Evolutionary conservation across 257 asterid species (phyloP).

Genomic region (Solanum bukasovii): DNA sequence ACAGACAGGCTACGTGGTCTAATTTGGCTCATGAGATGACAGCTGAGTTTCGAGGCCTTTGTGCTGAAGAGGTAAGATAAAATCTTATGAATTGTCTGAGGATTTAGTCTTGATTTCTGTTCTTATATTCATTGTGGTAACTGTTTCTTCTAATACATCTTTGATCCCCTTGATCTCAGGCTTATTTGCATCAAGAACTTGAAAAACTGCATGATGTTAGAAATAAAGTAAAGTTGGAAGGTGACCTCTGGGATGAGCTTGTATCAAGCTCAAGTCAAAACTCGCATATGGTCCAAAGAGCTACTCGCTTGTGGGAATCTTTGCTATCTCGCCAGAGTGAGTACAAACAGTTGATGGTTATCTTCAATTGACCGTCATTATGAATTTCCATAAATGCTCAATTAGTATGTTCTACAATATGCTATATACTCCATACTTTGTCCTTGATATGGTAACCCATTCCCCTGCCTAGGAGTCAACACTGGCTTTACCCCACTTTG

Average conservation of each 20-base stretch:
- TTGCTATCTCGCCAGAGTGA: constrained; percentile 90
- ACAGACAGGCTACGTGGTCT: constrained; percentile 91
- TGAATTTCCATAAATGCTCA: background rate
- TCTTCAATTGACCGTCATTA: background rate
- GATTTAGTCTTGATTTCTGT: background rate
- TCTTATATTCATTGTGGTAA: constrained; percentile 1
- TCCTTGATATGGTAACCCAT: background rate
- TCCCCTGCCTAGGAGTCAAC: background rate
- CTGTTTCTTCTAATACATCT: background rate
- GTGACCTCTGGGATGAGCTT: constrained; percentile 96
- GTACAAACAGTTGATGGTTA: constrained; percentile 8
- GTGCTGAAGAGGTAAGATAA: constrained; percentile 88
- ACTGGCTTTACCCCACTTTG: background rate
- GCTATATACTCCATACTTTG: background rate
- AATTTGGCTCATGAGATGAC: constrained; percentile 99
- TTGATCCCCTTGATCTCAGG: constrained; percentile 38
- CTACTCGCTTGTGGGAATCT: constrained; percentile 96
- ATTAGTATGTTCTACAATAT: background rate
- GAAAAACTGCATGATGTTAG: constrained; percentile 88
- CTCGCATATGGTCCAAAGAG: constrained; percentile 96
- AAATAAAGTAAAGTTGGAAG: constrained; percentile 93
- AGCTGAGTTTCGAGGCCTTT: constrained; percentile 94
- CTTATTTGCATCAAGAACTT: constrained; percentile 97
- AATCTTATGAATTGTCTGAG: background rate
- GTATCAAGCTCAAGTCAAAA: constrained; percentile 98